Conservation (phyloP, 2,329 filamentous ascomycete genomes). For the Ophiognomonia clavigignenti-juglandacearum region DNA sequence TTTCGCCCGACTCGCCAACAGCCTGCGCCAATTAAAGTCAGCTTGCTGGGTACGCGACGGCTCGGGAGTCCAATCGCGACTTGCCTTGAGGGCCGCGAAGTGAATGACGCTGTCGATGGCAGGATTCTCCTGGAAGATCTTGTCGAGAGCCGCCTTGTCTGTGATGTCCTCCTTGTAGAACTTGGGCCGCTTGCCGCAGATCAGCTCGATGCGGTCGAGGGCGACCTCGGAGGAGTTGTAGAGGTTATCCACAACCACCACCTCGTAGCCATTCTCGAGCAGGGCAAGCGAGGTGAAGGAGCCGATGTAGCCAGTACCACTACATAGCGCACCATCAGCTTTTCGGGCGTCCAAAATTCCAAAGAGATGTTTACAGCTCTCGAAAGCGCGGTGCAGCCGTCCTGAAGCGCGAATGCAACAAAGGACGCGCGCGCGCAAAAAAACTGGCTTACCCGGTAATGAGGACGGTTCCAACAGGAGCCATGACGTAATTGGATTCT, state of each 20-base stretch:
- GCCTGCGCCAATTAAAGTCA: slow-evolving; percentile 52
- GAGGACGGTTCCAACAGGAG: slow-evolving; percentile 74
- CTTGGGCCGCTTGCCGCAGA: slow-evolving; percentile 78
- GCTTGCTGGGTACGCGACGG: no score
- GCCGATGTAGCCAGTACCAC: slow-evolving; percentile 98
- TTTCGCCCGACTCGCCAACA: slow-evolving; percentile 90
- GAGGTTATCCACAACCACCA: slow-evolving; percentile 92
- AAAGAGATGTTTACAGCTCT: not conserved
- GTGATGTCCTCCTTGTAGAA: slow-evolving; percentile 89
- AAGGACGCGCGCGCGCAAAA: slow-evolving; percentile 11
- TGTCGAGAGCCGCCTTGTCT: slow-evolving; percentile 75
- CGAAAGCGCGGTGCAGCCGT: not conserved
- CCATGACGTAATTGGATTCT: slow-evolving; percentile 10
- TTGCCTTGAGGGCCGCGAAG: slow-evolving; percentile 93
- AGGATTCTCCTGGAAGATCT: slow-evolving; percentile 82
- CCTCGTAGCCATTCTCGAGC: slow-evolving; percentile 90
- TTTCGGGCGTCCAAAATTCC: not conserved
- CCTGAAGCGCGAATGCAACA: slow-evolving; percentile 10
- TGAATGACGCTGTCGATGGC: slow-evolving; percentile 98
- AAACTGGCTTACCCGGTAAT: slow-evolving; percentile 82
- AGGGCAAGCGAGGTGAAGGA: slow-evolving; percentile 93
- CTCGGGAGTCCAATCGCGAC: slow-evolving; percentile 22
- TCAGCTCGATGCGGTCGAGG: slow-evolving; percentile 90
- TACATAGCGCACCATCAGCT: slow-evolving; percentile 37
- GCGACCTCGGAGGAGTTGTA: slow-evolving; percentile 95